Conservation (phyloP, 2,329 filamentous ascomycete genomes). For the Nemania abortiva region DNA sequence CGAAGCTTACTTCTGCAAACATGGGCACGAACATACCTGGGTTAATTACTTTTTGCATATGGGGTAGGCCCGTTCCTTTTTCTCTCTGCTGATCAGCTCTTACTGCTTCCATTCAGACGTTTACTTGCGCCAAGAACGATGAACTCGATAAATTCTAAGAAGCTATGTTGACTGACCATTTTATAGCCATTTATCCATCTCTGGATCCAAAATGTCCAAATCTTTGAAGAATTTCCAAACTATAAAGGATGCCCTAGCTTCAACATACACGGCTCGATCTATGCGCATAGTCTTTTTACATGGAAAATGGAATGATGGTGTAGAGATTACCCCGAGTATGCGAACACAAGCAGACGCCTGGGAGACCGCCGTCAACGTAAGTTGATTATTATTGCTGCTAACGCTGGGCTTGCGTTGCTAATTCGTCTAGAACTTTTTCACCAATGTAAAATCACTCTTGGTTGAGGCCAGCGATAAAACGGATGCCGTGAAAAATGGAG, state of each 20-base stretch:
- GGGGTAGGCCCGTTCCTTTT: slow-evolving; percentile 61
- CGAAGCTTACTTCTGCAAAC: slow-evolving; percentile 74
- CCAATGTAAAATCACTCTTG: slow-evolving; percentile 66
- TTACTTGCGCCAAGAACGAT: background rate
- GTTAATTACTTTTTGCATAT: slow-evolving; percentile 97
- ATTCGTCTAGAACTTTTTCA: slow-evolving; percentile 66
- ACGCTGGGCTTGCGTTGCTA: slow-evolving; percentile 7
- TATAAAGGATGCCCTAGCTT: slow-evolving; percentile 82
- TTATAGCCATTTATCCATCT: slow-evolving; percentile 78
- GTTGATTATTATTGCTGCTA: slow-evolving; percentile 41
- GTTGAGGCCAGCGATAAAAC: slow-evolving; percentile 57
- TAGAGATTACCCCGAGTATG: slow-evolving; percentile 90
- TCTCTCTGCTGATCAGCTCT: too few species aligned
- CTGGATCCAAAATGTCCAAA: slow-evolving; percentile 96
- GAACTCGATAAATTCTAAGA: background rate
- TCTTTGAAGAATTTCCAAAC: slow-evolving; percentile 96
- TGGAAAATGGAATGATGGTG: slow-evolving; percentile 88
- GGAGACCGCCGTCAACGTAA: slow-evolving; percentile 80
- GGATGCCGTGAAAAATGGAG: slow-evolving; percentile 41
- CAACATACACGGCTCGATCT: slow-evolving; percentile 79
- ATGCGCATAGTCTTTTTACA: slow-evolving; percentile 89
- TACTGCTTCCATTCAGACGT: background rate
- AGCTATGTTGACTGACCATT: background rate
- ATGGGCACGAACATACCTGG: slow-evolving; percentile 76
- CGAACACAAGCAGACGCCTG: slow-evolving; percentile 79